Percentiles rank a stretch among this genome's conserved stretches.
Conservation (phyloP, 2,329 filamentous ascomycete species). For the Aureobasidium lini region DNA sequence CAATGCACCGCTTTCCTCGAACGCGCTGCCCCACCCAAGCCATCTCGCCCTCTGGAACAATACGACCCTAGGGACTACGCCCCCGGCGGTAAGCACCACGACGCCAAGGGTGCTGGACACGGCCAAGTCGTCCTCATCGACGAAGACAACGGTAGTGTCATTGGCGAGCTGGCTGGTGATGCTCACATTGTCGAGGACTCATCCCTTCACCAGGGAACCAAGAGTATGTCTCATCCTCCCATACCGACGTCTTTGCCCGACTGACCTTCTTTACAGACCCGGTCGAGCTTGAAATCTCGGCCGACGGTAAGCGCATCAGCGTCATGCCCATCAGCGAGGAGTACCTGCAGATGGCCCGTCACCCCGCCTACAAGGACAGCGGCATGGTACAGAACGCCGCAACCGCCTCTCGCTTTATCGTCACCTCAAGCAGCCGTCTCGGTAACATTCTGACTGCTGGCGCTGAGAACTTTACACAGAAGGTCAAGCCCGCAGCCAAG, state of each 20-base stretch:
- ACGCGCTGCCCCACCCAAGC: constrained; percentile 57
- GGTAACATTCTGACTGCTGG: constrained; percentile 69
- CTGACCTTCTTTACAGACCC: constrained; percentile 49
- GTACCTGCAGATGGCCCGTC: constrained; percentile 68
- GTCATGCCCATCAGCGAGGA: constrained; percentile 61
- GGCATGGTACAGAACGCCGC: constrained; percentile 79
- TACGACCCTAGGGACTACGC: constrained; percentile 81
- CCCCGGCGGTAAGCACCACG: constrained; percentile 54
- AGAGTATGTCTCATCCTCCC: constrained; percentile 53
- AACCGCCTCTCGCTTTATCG: constrained; percentile 81
- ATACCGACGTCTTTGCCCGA: not conserved
- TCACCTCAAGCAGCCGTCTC: constrained; percentile 75
- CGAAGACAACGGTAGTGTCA: constrained; percentile 91
- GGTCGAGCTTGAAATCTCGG: constrained; percentile 68
- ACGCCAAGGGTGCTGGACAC: constrained; percentile 42
- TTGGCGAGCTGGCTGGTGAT: constrained; percentile 80
- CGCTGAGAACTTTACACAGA: constrained; percentile 73
- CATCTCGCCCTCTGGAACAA: constrained; percentile 25
- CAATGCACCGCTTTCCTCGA: constrained; percentile 96
- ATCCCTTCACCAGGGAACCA: constrained; percentile 74
- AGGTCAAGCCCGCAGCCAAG: constrained; percentile 67
- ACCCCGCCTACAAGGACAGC: constrained; percentile 87
- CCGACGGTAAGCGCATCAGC: constrained; percentile 60
- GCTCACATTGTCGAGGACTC: constrained; percentile 73
- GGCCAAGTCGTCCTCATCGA: constrained; percentile 89